Conservation (phyloP, 2,329 filamentous ascomycete genomes). For the Fusarium udum region DNA sequence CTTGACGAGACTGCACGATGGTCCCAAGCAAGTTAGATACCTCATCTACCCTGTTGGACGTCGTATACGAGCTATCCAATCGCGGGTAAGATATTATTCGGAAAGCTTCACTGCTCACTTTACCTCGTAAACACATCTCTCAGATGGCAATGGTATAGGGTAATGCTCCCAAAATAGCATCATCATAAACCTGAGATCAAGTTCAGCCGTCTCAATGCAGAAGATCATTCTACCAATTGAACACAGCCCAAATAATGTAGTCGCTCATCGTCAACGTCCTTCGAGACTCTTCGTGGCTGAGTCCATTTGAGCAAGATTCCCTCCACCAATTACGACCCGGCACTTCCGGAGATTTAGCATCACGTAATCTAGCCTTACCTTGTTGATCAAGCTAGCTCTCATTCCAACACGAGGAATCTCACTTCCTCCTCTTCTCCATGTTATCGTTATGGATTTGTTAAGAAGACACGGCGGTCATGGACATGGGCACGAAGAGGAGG, state of each 20-base stretch:
- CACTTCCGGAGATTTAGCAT: constrained; percentile 18
- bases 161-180: neutral
- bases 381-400: constrained; percentile 12
- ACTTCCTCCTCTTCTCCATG: neutral
- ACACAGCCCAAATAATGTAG: neutral
- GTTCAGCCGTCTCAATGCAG: neutral
- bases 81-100: neutral
- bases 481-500: constrained; percentile 27
- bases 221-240: neutral
- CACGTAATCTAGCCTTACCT: constrained; percentile 37
- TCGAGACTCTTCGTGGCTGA: constrained; percentile 9
- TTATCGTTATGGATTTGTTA: constrained; percentile 27
- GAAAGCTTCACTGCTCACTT: neutral
- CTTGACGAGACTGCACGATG: neutral
- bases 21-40: neutral
- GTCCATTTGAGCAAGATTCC: constrained; percentile 41
- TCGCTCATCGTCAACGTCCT: neutral
- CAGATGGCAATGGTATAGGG: neutral
- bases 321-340: constrained; percentile 27
- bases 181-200: neutral
- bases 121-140: neutral
- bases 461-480: constrained; percentile 37
- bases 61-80: neutral
- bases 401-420: constrained; percentile 15
- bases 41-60: neutral